phyloP scores from a whole-genome alignment of 2,329 filamentous ascomycete genomes.

The Aspergillus floridensis region DNA sequence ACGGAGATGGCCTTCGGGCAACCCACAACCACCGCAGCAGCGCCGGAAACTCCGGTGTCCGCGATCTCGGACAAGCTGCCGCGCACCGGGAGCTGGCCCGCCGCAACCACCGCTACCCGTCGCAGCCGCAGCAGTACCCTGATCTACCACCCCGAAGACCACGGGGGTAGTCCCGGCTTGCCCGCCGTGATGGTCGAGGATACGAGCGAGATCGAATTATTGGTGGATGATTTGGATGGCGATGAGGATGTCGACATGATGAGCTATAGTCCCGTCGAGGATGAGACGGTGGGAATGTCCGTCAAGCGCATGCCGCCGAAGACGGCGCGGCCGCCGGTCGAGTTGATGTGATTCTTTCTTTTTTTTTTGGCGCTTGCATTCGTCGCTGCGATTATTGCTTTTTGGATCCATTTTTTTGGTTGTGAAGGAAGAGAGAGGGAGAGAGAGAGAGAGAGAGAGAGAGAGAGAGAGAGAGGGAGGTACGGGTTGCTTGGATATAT shows the following conservation, averaged over 20 bases:
- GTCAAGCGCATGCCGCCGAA: slow-evolving; percentile 48
- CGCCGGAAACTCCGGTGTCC: slow-evolving; percentile 36
- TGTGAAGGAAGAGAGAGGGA: neutral
- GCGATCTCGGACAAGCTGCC: slow-evolving; percentile 29
- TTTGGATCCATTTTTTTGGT: neutral
- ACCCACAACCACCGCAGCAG: too few species aligned
- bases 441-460: too few species aligned
- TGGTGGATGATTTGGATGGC: slow-evolving; percentile 37
- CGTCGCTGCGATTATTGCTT: neutral
- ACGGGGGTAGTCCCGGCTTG: slow-evolving; percentile 58
- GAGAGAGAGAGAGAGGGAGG: too few species aligned
- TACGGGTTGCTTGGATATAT: neutral
- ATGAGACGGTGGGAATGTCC: slow-evolving; percentile 19
- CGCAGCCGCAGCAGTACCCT: slow-evolving; percentile 57
- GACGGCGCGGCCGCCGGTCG: slow-evolving; percentile 56
- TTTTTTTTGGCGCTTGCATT: neutral
- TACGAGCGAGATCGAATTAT: slow-evolving; percentile 38
- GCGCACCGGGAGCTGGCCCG: slow-evolving; percentile 32
- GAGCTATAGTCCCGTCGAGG: slow-evolving; percentile 20
- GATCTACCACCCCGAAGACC: slow-evolving; percentile 62
- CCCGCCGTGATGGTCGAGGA: slow-evolving; percentile 65
- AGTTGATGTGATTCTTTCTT: slow-evolving; percentile 49
- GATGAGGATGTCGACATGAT: slow-evolving; percentile 48
- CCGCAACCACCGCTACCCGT: slow-evolving; percentile 26
- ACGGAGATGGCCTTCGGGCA: slow-evolving; percentile 16